Evolutionary conservation across 495 filamentous ascomycete species (phyloP).

Genomic region (Talaromyces wortmannii): DNA sequence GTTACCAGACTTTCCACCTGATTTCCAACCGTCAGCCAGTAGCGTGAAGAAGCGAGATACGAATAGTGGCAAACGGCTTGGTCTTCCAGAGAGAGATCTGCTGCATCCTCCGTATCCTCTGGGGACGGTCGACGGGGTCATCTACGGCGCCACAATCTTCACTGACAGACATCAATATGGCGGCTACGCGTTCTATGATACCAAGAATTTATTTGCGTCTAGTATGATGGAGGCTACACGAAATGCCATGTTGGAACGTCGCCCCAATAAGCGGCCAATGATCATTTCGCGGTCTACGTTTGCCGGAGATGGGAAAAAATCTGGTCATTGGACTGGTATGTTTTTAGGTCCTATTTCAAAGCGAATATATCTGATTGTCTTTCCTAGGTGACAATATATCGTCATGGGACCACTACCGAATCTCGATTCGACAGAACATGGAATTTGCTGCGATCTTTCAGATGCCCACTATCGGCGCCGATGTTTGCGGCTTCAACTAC

Average conservation of each 20-base stretch:
- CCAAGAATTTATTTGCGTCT: conserved; percentile 79
- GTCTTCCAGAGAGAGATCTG: conserved; percentile 58
- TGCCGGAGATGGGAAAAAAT: conserved; percentile 66
- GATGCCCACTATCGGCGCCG: conserved; percentile 76
- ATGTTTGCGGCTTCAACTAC: conserved; percentile 72
- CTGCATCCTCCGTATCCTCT: conserved; percentile 71
- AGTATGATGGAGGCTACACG: conserved; percentile 65
- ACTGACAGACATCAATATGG: conserved; percentile 63
- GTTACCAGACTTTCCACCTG: conserved; percentile 64
- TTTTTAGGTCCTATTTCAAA: conserved; percentile 23
- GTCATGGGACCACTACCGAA: conserved; percentile 65
- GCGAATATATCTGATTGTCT: not conserved
- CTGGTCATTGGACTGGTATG: conserved; percentile 79
- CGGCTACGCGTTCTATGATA: conserved; percentile 70
- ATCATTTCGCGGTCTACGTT: conserved; percentile 84
- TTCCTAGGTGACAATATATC: conserved; percentile 75
- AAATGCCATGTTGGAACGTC: conserved; percentile 61
- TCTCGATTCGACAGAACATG: conserved; percentile 61
- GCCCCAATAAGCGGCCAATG: conserved; percentile 61
- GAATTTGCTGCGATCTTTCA: conserved; percentile 78
- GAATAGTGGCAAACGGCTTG: conserved; percentile 28
- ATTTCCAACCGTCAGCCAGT: conserved; percentile 53
- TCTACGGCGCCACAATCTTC: conserved; percentile 68
- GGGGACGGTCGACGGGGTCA: conserved; percentile 59
- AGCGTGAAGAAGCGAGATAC: conserved; percentile 36